These are phyloP conservation scores for Mikania micrantha DNA, from an alignment of 129 eudicot genomes.

Conservation along the genomic window DNA sequence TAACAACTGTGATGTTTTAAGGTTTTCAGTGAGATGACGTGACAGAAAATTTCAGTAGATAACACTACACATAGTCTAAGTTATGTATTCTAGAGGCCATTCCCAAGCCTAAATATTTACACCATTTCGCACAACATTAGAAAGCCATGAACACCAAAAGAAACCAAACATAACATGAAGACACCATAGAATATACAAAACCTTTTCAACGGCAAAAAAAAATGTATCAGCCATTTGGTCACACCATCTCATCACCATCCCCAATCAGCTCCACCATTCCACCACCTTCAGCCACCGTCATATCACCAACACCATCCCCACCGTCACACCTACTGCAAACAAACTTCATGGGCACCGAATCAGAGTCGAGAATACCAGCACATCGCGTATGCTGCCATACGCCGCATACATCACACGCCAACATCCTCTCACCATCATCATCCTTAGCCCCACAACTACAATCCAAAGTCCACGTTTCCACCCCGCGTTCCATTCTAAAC, in stretches of 20 bases:
- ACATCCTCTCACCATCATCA: conserved; percentile 94
- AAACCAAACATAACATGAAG: neutral
- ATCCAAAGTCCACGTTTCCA: conserved; percentile 81
- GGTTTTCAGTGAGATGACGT: too few relatives aligned
- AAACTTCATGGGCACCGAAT: conserved; percentile 51
- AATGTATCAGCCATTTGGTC: neutral
- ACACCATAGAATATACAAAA: conserved; percentile 16
- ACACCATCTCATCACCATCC: neutral
- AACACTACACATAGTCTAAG: too few relatives aligned
- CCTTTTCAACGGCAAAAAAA: conserved; percentile 4
- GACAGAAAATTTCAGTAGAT: too few relatives aligned
- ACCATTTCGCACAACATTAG: conserved; percentile 10
- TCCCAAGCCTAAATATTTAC: conserved; percentile 13
- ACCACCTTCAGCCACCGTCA: conserved; percentile 2
- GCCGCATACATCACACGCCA: conserved; percentile 82
- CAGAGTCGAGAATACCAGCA: conserved; percentile 51
- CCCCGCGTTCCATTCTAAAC: conserved; percentile 73
- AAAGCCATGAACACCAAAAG: neutral
- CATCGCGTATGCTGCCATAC: conserved; percentile 94
- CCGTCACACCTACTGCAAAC: conserved; percentile 41
- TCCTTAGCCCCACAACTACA: conserved; percentile 88
- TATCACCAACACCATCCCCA: neutral
- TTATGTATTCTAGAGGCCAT: conserved; percentile 1
- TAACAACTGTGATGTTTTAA: too few relatives aligned
- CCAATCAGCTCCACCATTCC: neutral